Evolutionary conservation across 179 eudicot genomes (phyloP).

Genomic region (Vitellaria paradoxa): DNA sequence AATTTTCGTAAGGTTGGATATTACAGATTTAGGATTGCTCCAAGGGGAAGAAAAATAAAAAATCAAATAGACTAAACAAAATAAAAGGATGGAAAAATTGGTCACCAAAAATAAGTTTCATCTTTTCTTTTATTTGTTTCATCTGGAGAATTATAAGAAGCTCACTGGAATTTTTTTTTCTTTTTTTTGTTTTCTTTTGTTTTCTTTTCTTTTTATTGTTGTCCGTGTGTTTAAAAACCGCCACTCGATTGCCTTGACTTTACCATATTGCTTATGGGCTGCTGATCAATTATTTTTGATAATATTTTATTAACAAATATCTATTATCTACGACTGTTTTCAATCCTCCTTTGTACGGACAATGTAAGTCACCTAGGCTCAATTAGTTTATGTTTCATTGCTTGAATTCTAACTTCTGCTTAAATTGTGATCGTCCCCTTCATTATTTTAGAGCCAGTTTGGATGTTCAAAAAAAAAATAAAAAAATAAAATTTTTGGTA

Average conservation of each 20-base stretch:
- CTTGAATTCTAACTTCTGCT: neutral
- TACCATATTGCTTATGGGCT: neutral
- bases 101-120: neutral
- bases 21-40: neutral
- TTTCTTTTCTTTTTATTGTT: too few relatives aligned
- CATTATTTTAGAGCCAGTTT: neutral
- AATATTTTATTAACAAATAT: neutral
- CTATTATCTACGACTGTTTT: neutral
- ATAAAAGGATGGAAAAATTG: neutral
- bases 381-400: neutral
- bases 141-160: too few relatives aligned
- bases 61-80: neutral
- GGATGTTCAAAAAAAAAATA: too few relatives aligned
- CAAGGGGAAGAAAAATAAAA: neutral
- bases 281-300: too few relatives aligned
- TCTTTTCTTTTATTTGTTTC: neutral
- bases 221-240: too few relatives aligned
- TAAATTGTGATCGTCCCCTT: too few relatives aligned
- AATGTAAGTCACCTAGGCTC: neutral
- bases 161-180: too few relatives aligned
- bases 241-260: too few relatives aligned
- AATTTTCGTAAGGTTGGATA: too few relatives aligned
- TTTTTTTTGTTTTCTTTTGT: neutral
- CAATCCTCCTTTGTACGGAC: neutral
- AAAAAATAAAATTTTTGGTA: too few relatives aligned